Percentiles rank a stretch among this genome's conserved stretches.
Conservation (phyloP, 1,139 yeast genomes). For the Wickerhamomyces sp. region DNA sequence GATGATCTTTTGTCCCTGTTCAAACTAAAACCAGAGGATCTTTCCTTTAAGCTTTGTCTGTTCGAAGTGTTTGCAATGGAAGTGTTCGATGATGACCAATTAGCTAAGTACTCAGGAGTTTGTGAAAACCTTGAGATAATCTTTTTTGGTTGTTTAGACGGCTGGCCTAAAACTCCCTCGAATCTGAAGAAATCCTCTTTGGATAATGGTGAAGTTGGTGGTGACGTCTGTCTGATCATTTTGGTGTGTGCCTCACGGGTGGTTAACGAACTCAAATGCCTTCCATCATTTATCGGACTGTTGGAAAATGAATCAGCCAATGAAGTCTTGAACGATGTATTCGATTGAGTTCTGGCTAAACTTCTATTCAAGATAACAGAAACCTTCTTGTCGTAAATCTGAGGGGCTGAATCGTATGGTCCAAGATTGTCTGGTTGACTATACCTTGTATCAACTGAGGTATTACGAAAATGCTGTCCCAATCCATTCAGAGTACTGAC, state of each 20-base stretch:
- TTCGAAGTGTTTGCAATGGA: background rate
- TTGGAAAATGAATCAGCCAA: slow-evolving; percentile 56
- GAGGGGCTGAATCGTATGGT: slow-evolving; percentile 69
- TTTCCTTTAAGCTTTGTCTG: slow-evolving; percentile 11
- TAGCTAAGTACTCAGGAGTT: slow-evolving; percentile 16
- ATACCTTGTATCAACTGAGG: slow-evolving; percentile 48
- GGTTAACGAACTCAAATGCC: slow-evolving; percentile 20
- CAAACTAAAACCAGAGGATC: slow-evolving; percentile 17
- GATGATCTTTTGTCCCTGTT: slow-evolving; percentile 14
- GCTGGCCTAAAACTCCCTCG: slow-evolving; percentile 31
- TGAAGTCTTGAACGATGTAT: slow-evolving; percentile 69
- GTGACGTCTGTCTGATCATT: slow-evolving; percentile 14
- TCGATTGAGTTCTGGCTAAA: slow-evolving; percentile 70
- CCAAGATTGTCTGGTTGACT: slow-evolving; percentile 38
- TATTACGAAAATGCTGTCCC: slow-evolving; percentile 38
- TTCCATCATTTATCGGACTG: slow-evolving; percentile 23
- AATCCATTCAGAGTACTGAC: slow-evolving; percentile 17
- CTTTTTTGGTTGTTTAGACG: slow-evolving; percentile 11
- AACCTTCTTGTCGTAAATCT: slow-evolving; percentile 73
- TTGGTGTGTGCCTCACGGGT: slow-evolving; percentile 11
- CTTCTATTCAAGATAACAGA: slow-evolving; percentile 70
- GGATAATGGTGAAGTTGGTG: slow-evolving; percentile 21
- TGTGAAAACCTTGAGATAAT: slow-evolving; percentile 15
- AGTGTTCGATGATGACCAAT: slow-evolving; percentile 9
- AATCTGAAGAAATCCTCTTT: slow-evolving; percentile 32